Conservation (phyloP, 108 stramenopile species). For the Hondaea fermentalgiana region DNA sequence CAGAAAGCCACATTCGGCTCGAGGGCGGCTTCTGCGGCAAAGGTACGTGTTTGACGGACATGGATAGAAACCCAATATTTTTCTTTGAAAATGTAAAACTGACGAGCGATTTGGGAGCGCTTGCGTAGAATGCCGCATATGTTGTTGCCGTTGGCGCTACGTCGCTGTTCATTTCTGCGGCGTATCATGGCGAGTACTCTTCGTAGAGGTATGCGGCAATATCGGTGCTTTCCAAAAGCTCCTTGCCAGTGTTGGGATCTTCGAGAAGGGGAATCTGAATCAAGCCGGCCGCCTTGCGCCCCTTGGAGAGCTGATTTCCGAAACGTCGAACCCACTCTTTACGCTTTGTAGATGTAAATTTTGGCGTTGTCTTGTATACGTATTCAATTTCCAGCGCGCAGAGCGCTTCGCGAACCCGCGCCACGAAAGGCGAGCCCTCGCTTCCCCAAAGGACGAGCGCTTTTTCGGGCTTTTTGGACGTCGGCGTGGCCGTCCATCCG, state of each 20-base stretch:
- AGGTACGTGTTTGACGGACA: too few species aligned
- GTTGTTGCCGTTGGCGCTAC: background rate
- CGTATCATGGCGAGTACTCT: background rate
- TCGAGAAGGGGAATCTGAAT: background rate
- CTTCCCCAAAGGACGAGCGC: background rate
- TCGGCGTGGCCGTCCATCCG: background rate
- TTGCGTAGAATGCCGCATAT: too few species aligned
- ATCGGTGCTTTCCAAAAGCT: background rate
- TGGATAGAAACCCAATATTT: too few species aligned
- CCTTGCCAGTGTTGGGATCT: background rate
- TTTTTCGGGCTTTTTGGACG: background rate
- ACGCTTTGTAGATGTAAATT: background rate
- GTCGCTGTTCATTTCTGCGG: background rate
- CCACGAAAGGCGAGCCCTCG: background rate
- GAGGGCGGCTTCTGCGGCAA: too few species aligned
- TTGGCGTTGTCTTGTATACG: background rate
- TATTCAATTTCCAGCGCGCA: background rate
- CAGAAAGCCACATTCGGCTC: too few species aligned
- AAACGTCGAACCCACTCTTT: background rate
- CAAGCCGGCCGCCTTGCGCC: background rate
- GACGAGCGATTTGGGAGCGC: too few species aligned
- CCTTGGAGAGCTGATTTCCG: background rate
- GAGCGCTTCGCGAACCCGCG: background rate
- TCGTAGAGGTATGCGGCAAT: background rate
- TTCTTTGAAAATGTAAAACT: too few species aligned